Evolutionary conservation across 805 yeast species (phyloP), one percentile per base, ranked within the genome.

Genomic region (Candida verbasci): DNA sequence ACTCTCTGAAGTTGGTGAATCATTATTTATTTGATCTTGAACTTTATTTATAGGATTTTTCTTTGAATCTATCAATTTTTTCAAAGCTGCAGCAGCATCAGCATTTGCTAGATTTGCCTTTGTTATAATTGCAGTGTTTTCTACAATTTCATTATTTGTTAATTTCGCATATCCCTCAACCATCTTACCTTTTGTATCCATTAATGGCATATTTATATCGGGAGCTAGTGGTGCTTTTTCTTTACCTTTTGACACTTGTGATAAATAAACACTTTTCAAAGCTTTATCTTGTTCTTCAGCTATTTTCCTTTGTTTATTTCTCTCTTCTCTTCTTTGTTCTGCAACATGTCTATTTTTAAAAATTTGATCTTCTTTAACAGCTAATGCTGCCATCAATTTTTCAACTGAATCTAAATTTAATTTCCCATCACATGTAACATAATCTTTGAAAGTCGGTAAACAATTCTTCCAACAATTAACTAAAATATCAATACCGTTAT

Each of bases 341-440:
- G 72, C 73, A 9, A 79, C 82, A 43, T 78, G 82, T 47, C 85
- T 72, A 32, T 73, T 72, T 40, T 76, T 70, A 61, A 93, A 86
- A 33, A 93, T 86, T 6, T 72, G 81, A 35, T 78, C 84, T 55
- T 93, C 99, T 51, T 81, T 81, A 23, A 64, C 52, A 7, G 91
- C 85, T 27, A 93, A 66, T 17, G 70, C 75, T 16, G 60, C 55
- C 60, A 93, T 61, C 40, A 93, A 60, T 32, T 69, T 68, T 48
- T 89, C 95, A 4, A 87, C 96, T 35, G 86, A 79, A 26, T 72
- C 76, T 30, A 89, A 58, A 53, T 87, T 80, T 34, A 93, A 72
- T 12, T 69, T 68, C 28, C 99, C 99, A 58, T 93, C 98, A 48
- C 89, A 78, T 1, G 97, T 91, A 53, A 93, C 72, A 56, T 82